Evolutionary conservation across 2,329 filamentous ascomycete genomes (phyloP).

Genomic region (Colletotrichum siamense): DNA sequence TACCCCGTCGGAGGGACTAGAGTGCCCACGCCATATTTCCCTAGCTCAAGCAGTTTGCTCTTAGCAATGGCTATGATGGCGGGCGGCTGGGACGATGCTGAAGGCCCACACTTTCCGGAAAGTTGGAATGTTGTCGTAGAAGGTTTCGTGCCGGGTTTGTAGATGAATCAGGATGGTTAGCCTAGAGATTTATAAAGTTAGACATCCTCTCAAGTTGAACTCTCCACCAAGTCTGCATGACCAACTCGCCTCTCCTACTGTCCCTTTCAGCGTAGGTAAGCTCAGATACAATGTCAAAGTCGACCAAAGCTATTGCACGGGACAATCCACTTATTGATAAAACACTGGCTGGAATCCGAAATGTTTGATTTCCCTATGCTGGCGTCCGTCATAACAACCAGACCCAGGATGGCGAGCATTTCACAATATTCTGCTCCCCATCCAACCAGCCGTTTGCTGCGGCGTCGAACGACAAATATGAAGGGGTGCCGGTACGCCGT

Average conservation of each 20-base stretch:
- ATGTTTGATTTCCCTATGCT: constrained; percentile 11
- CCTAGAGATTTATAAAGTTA: neutral
- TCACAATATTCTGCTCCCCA: constrained; percentile 67
- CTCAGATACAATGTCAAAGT: neutral
- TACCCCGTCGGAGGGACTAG: constrained; percentile 57
- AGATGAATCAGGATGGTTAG: neutral
- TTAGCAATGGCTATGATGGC: constrained; percentile 62
- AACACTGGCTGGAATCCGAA: neutral
- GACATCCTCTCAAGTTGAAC: neutral
- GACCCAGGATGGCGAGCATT: constrained; percentile 47
- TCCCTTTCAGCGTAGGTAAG: neutral
- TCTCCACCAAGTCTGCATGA: neutral
- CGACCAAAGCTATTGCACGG: neutral
- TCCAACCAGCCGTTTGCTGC: constrained; percentile 27
- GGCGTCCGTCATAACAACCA: constrained; percentile 8
- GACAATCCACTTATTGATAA: neutral
- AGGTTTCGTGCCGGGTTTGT: constrained; percentile 40
- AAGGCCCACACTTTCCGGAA: constrained; percentile 51
- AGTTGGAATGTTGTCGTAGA: constrained; percentile 54
- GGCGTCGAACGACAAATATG: neutral
- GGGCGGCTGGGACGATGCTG: constrained; percentile 58
- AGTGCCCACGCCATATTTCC: constrained; percentile 64
- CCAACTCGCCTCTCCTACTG: neutral
- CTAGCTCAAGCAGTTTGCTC: constrained; percentile 53
- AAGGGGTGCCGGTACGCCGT: neutral